Conservation (phyloP, 352 stramenopile genomes). For the Phytophthora pini region DNA sequence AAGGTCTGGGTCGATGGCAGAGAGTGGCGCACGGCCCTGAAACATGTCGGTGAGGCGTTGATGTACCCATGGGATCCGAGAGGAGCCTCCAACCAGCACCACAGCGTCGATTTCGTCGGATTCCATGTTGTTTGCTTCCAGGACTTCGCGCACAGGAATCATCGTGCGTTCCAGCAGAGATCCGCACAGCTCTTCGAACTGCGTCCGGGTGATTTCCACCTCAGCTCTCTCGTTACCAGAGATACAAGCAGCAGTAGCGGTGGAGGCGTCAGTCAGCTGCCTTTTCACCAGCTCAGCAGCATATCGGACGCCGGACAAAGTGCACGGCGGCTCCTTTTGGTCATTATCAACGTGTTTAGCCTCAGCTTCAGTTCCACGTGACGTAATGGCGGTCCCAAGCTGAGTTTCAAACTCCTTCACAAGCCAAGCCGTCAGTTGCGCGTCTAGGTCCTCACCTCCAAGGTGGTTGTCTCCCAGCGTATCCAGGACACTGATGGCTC, state of each 20-base stretch:
- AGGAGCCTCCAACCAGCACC: constrained; percentile 64
- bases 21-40: constrained; percentile 47
- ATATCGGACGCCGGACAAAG: constrained; percentile 55
- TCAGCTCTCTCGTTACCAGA: constrained; percentile 27
- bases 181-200: constrained; percentile 57
- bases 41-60: constrained; percentile 55
- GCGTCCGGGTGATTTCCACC: constrained; percentile 44
- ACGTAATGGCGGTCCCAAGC: constrained; percentile 41
- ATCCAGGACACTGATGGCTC: constrained; percentile 96
- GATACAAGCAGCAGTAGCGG: constrained; percentile 45
- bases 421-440: constrained; percentile 89
- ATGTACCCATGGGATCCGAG: constrained; percentile 66
- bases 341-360: constrained; percentile 27
- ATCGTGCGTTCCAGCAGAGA: constrained; percentile 66
- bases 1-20: constrained; percentile 71
- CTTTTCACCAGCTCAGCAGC: constrained; percentile 67
- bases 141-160: constrained; percentile 54
- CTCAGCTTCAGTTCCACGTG: constrained; percentile 30
- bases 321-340: constrained; percentile 53
- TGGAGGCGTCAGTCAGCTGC: constrained; percentile 38
- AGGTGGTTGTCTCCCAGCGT: constrained; percentile 92
- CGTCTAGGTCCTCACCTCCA: constrained; percentile 93
- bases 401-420: constrained; percentile 75
- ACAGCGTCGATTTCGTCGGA: constrained; percentile 60
- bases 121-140: constrained; percentile 66